Evolutionary conservation across 179 eudicot species (phyloP).

Genomic region (Sideroxylon spinosum): DNA sequence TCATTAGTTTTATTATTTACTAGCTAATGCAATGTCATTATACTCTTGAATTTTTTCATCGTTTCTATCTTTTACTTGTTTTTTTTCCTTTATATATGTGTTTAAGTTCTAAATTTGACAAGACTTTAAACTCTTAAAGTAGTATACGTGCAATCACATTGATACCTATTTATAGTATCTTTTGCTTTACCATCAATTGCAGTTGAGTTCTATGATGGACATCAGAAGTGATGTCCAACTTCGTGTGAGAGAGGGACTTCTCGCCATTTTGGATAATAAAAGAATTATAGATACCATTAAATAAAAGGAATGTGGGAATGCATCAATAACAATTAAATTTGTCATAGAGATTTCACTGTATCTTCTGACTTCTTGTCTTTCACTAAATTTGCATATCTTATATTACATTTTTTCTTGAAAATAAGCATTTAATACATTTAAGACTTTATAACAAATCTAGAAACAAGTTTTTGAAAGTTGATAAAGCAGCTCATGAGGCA

Average conservation of each 20-base stretch:
- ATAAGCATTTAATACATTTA: background rate
- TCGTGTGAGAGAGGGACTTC: conserved; percentile 96
- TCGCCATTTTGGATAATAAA: conserved; percentile 90
- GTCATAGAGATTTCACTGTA: conserved; percentile 84
- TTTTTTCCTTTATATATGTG: no score
- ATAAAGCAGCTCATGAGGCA: conserved; percentile 86
- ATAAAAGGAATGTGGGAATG: conserved; percentile 64
- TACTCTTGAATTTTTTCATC: no score
- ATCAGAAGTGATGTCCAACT: conserved; percentile 88
- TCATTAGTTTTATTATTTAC: no score
- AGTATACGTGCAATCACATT: background rate
- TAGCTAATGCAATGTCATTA: no score
- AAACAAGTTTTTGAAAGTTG: conserved; percentile 87
- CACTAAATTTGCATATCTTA: no score
- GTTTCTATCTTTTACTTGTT: no score
- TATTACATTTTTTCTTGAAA: background rate
- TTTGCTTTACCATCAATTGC: conserved; percentile 14
- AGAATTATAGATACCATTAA: conserved; percentile 78
- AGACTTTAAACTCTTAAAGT: background rate
- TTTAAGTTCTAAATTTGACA: background rate
- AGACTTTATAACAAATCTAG: conserved; percentile 40
- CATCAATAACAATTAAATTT: conserved; percentile 74
- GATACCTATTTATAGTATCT: background rate
- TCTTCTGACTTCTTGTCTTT: conserved; percentile 27
- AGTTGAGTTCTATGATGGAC: conserved; percentile 98